These are phyloP conservation scores for Podaxis pistillaris DNA, from an alignment of 768 basidiomycete genomes.

Conservation along the genomic window DNA sequence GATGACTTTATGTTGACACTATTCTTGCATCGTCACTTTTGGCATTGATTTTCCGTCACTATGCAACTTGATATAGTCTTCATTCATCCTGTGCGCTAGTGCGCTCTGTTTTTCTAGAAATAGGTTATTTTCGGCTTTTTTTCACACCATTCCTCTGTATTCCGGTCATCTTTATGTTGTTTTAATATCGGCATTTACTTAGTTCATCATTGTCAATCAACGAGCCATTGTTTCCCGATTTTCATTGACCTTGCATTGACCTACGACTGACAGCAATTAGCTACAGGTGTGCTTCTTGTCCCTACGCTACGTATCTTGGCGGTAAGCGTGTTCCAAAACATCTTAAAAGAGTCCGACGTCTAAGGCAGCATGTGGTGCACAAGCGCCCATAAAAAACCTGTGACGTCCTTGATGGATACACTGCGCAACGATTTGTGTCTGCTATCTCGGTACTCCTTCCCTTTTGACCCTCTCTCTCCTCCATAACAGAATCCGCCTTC, in stretches of 20 bases:
- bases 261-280: not conserved
- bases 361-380: not conserved
- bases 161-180: not conserved
- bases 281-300: not conserved
- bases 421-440: not conserved
- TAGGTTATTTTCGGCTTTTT: not conserved
- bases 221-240: not conserved
- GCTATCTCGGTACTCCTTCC: not conserved
- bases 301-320: not conserved
- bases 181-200: not conserved
- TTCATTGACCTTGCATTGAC: not conserved
- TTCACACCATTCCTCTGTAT: not conserved
- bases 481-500: not conserved
- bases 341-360: too few species aligned
- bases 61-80: not conserved
- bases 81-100: not conserved
- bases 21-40: not conserved
- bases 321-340: too few species aligned
- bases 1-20: not conserved
- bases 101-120: not conserved
- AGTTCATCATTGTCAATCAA: not conserved
- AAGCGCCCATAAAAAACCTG: not conserved
- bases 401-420: not conserved
- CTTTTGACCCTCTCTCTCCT: not conserved
- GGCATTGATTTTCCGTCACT: not conserved